phyloP scores from a whole-genome alignment of 2,329 filamentous ascomycete genomes.

The Scedosporium apiospermum region DNA sequence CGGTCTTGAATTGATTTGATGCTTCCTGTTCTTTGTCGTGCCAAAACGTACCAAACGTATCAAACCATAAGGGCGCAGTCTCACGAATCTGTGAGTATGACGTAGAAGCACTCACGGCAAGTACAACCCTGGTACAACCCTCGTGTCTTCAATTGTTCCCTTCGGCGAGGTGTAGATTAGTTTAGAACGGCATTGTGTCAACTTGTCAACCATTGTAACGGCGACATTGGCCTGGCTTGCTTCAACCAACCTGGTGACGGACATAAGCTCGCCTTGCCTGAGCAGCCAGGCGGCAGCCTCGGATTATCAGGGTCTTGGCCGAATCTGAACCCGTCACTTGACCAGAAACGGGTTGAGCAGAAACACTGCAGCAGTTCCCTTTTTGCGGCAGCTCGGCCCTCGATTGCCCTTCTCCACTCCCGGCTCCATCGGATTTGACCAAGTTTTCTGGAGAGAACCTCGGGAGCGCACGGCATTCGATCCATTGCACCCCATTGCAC shows the following conservation, averaged over 20 bases:
- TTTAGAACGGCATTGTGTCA: too few relatives aligned
- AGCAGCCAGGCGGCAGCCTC: neutral
- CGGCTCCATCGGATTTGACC: too few relatives aligned
- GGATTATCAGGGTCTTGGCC: constrained; percentile 1
- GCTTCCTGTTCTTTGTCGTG: too few relatives aligned
- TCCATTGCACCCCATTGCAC: too few relatives aligned
- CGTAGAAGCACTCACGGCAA: neutral
- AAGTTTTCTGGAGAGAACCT: too few relatives aligned
- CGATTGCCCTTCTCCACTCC: neutral
- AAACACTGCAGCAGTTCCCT: neutral
- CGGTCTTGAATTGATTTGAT: too few relatives aligned
- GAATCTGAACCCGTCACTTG: neutral
- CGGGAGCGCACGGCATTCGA: too few relatives aligned
- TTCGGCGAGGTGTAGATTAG: neutral
- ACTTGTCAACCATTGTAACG: too few relatives aligned
- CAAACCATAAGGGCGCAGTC: too few relatives aligned
- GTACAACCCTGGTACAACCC: neutral
- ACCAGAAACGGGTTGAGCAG: neutral
- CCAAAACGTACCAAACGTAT: too few relatives aligned
- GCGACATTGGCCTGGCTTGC: neutral
- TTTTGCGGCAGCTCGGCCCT: neutral
- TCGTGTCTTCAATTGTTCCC: neutral
- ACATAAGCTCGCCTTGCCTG: neutral
- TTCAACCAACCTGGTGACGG: neutral
- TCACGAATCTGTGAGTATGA: neutral